Evolutionary conservation across 2,329 filamentous ascomycete genomes (phyloP).

Genomic region (Calonectria hongkongensis): DNA sequence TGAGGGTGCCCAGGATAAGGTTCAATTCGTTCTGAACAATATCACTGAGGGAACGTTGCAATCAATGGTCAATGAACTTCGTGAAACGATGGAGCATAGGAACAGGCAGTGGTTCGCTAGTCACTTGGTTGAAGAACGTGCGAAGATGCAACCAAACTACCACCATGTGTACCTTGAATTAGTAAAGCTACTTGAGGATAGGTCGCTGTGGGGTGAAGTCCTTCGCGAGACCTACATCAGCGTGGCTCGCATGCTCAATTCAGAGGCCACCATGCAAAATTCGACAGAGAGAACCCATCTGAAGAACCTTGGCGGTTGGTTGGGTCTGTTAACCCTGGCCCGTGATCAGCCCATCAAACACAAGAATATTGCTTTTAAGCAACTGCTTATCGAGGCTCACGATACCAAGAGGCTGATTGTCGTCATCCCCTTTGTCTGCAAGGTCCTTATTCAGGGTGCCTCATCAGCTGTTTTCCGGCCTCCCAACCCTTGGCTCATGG

Average conservation of each 20-base stretch:
- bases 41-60: conserved; percentile 92
- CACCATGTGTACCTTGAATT: conserved; percentile 95
- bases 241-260: conserved; percentile 90
- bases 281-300: conserved; percentile 89
- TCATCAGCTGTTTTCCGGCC: conserved; percentile 92
- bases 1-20: conserved; percentile 91
- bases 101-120: conserved; percentile 98
- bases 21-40: conserved; percentile 97
- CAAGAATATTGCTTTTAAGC: conserved; percentile 97
- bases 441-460: conserved; percentile 89
- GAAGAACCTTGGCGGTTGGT: conserved; percentile 95
- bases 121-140: conserved; percentile 95
- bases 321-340: conserved; percentile 93
- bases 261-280: conserved; percentile 89
- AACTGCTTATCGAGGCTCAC: conserved; percentile 93
- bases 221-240: conserved; percentile 94
- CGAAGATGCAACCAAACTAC: conserved; percentile 98
- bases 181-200: conserved; percentile 87
- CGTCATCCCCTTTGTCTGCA: conserved; percentile 98
- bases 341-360: conserved; percentile 97
- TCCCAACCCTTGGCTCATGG: conserved; percentile 98
- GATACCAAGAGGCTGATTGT: conserved; percentile 93
- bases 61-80: conserved; percentile 88
- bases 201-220: conserved; percentile 89
- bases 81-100: conserved; percentile 83